Evolutionary conservation across 2,329 filamentous ascomycete genomes (phyloP).

Genomic region (Trichoderma atrobrunneum): DNA sequence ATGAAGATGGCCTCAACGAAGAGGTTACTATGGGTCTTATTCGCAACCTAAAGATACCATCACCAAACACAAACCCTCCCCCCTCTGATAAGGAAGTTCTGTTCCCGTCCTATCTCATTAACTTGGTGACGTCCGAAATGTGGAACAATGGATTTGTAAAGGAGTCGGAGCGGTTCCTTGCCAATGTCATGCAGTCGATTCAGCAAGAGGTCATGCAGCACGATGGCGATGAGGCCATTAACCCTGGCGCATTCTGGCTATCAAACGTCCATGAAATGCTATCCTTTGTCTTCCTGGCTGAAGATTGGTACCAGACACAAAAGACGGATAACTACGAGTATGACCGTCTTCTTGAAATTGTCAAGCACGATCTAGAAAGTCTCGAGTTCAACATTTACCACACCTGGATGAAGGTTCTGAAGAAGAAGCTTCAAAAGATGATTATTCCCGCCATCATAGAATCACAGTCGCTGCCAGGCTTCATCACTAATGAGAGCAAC

Average conservation of each 20-base stretch:
- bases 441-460: constrained; percentile 99
- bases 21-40: constrained; percentile 97
- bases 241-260: constrained; percentile 96
- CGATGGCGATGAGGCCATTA: constrained; percentile 94
- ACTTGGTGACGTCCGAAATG: constrained; percentile 98
- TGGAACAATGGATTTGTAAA: constrained; percentile 99
- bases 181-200: constrained; percentile 99
- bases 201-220: constrained; percentile 99
- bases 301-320: constrained; percentile 99
- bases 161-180: constrained; percentile 96
- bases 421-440: constrained; percentile 99
- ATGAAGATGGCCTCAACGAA: constrained; percentile 94
- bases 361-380: constrained; percentile 97
- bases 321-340: constrained; percentile 99
- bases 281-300: constrained; percentile 96
- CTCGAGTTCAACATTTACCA: constrained; percentile 99
- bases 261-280: constrained; percentile 99
- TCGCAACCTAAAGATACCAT: constrained; percentile 92
- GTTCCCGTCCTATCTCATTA: constrained; percentile 98
- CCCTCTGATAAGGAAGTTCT: constrained; percentile 98
- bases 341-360: constrained; percentile 93
- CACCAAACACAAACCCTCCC: constrained; percentile 78
- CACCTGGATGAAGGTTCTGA: constrained; percentile 99
- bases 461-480: constrained; percentile 94
- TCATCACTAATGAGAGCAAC: constrained; percentile 98